Evolutionary conservation across 805 yeast species (phyloP), one percentile per base, ranked within the genome.

Genomic region (Candida ortonii): DNA sequence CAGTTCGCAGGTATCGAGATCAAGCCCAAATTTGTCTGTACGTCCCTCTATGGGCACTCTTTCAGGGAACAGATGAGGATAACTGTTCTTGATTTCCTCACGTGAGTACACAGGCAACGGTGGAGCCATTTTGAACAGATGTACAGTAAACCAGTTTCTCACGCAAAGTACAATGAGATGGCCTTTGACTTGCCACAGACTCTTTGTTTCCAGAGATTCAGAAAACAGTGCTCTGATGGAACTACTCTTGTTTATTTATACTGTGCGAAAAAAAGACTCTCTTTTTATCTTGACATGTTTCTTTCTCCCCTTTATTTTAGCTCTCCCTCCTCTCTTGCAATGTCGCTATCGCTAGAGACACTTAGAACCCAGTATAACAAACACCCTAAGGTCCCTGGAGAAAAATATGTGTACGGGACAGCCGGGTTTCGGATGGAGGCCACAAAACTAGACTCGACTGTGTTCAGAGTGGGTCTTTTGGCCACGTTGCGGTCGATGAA

Each of bases 381-480:
- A 23, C 70, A 72, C 43, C 70, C 70, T 18, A 76, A 73, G 36
- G 77, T 80, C 1, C 54, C 57, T n/a, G 57, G 49, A 16, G 48
- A 39, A 22, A 36, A 41, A 2, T 81, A 76, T 53, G 62, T 75
- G 12, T 93, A 93, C 52, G 98, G 98, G n/a, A 93, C 98, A 1
- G 98, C 98, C 2, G 98, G 98, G 7, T 93, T 93, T 64, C 75
- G 98, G 39, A 80, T 80, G 64, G 65, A 75, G 30, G 89, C 95
- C 2, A 55, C 62, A 14, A 60, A 70, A 12, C 64, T 90, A 45
- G 95, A 86, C 54, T 80, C 87, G 12, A 90, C 89, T 20, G 83
- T 86, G 59, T 85, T 77, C 58, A 71, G 90, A 6, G 87, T 84
- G 12, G 96, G 96, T 2, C 66, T 88, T 13, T 57, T 89, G 17